Conservation (phyloP, 139 green algal species). For the Auxenochlorella pyrenoidosa region DNA sequence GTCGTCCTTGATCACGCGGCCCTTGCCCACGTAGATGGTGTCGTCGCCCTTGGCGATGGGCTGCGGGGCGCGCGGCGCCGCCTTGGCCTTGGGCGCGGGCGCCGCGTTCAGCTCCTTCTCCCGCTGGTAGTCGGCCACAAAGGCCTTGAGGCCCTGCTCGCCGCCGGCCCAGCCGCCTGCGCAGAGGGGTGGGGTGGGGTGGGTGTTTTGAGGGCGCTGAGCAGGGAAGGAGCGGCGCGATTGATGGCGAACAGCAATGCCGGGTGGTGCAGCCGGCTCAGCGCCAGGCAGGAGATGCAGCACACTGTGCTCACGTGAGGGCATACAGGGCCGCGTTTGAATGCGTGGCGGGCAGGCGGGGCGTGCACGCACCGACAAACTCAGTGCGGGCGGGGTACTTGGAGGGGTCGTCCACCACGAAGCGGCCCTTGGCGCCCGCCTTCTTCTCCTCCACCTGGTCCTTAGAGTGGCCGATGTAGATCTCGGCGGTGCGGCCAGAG, state of each 20-base stretch:
- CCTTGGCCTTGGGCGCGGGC: slow-evolving; percentile 2
- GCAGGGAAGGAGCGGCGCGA: neutral
- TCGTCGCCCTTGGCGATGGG: slow-evolving; percentile 44
- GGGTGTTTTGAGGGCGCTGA: neutral
- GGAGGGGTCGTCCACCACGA: slow-evolving; percentile 43
- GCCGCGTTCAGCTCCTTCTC: slow-evolving; percentile 17
- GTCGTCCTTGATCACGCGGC: slow-evolving; percentile 62
- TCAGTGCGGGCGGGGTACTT: slow-evolving; percentile 41
- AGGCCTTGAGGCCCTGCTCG: slow-evolving; percentile 82
- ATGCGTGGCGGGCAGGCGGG: too few species aligned
- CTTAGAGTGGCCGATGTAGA: slow-evolving; percentile 45
- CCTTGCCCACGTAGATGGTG: slow-evolving; percentile 69
- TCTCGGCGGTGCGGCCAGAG: slow-evolving; percentile 18
- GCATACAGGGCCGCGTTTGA: too few species aligned
- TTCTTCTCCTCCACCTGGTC: slow-evolving; percentile 6
- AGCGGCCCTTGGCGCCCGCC: slow-evolving; percentile 35
- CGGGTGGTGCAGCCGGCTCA: too few species aligned
- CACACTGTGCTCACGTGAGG: too few species aligned
- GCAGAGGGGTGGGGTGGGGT: neutral
- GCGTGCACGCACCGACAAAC: neutral
- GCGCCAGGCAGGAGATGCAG: neutral
- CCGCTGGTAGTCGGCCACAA: slow-evolving; percentile 53
- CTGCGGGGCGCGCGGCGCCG: neutral
- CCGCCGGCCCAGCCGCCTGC: slow-evolving; percentile 85
- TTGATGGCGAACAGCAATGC: too few species aligned